Evolutionary conservation across 2,329 filamentous ascomycete genomes (phyloP), one percentile per base, ranked within the genome.

Genomic region (Aureobasidium vineae): DNA sequence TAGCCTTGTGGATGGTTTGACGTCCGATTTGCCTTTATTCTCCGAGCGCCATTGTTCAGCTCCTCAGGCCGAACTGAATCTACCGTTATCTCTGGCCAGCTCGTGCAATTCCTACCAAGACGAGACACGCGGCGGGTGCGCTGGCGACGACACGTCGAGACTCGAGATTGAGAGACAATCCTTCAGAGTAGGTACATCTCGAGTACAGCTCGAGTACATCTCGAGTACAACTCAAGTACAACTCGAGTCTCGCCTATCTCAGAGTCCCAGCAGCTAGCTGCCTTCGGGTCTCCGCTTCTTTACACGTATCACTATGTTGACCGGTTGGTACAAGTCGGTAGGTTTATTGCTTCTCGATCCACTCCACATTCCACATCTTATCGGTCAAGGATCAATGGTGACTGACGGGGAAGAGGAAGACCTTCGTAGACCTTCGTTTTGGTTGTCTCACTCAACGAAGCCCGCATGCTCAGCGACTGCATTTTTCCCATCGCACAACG

Each of bases 11-110:
- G 15, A 59, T 61, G 57, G 13, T 6, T 36, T 26, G 41, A 61
- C 31, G 43, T 61, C 31, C 15, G n/a, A 23, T 61, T 61, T 61
- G 41, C 57, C 57, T 61, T 61, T 49, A 61, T 61, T 61, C 57
- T 61, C 57, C 57, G 57, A 49, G 38, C 57, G 57, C 57, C 57
- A 47, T 61, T 28, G 6, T 52, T 57, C 54, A 57, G 54, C 54
- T 43, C 21, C 15, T 57, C 19, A 36, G n/a, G n/a, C 19, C 36
- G 26, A 45, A 26, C 16, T 33, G 26, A 36, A 57, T 21, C 21
- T 57, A 13, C 28, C 47, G 47, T 47, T 26, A 45, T 8, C 38
- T 59, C 13, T 28, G 7, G 21, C 15, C 15, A 47, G 33, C 56
- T 31, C 56, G 5, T 8, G 10, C 23, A 3, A 11, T 47, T 16